A percentile compares a stretch with the other conserved stretches of the same genome.
These are phyloP conservation scores for Darksidea phi DNA, from an alignment of 495 filamentous ascomycete genomes.

Conservation along the genomic window DNA sequence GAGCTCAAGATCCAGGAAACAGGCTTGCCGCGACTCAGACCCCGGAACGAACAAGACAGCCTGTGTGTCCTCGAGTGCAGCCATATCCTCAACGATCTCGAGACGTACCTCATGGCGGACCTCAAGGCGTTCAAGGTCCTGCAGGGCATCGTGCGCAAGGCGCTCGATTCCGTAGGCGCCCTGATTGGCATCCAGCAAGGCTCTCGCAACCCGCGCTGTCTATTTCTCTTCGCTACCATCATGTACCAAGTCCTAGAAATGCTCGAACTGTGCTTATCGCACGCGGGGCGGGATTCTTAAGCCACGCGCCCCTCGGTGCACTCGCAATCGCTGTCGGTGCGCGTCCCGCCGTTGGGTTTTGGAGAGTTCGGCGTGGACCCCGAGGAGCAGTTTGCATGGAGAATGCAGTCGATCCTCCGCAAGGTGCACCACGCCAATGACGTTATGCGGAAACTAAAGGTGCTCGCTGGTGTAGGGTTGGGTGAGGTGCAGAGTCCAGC, in stretches of 20 bases:
- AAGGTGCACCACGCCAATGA: not conserved
- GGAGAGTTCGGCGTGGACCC: conserved; percentile 1
- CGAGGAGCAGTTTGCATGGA: conserved; percentile 3
- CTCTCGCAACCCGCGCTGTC: not conserved
- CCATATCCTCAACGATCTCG: not conserved
- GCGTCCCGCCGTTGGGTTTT: not conserved
- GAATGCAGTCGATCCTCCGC: not conserved
- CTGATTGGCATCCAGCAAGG: conserved; percentile 1
- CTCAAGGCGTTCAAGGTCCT: not conserved
- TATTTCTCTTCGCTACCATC: too few relatives aligned
- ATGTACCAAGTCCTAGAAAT: not conserved
- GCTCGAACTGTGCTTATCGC: not conserved
- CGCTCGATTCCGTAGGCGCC: not conserved
- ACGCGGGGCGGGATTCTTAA: not conserved
- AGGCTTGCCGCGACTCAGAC: not conserved
- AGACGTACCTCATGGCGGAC: not conserved
- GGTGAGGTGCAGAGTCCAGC: too few relatives aligned
- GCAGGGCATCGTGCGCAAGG: not conserved
- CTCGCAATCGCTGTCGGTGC: too few relatives aligned
- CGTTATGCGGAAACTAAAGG: not conserved
- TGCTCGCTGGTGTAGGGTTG: not conserved
- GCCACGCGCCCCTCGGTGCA: not conserved
- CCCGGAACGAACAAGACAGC: not conserved
- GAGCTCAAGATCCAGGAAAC: not conserved
- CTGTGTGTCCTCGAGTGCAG: not conserved